phyloP scores from a whole-genome alignment of 768 basidiomycete genomes.

The Collybia mongolica region DNA sequence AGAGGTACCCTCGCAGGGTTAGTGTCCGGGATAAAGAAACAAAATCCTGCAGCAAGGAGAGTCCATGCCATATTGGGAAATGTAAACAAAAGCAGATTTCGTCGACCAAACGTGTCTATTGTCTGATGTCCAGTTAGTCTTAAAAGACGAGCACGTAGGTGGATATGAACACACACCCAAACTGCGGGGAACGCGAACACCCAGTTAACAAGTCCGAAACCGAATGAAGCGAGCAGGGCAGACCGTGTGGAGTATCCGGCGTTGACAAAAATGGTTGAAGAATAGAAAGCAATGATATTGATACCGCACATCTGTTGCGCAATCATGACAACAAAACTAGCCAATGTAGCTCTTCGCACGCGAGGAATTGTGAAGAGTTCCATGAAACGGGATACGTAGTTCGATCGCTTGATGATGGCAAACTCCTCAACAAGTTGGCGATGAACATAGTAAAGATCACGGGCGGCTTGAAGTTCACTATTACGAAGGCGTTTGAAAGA shows the following conservation, averaged over 20 bases:
- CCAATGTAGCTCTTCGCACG: slow-evolving; percentile 46
- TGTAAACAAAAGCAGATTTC: slow-evolving; percentile 69
- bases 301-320: slow-evolving; percentile 86
- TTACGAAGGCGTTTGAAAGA: slow-evolving; percentile 68
- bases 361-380: slow-evolving; percentile 79
- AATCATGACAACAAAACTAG: slow-evolving; percentile 59
- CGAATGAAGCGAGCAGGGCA: slow-evolving; percentile 64
- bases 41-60: slow-evolving; percentile 71
- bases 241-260: slow-evolving; percentile 54
- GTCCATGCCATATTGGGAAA: slow-evolving; percentile 83
- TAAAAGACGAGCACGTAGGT: slow-evolving; percentile 15
- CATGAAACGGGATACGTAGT: slow-evolving; percentile 43
- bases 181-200: slow-evolving; percentile 66
- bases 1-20: slow-evolving; percentile 39
- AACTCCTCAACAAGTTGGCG: slow-evolving; percentile 66
- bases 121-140: slow-evolving; percentile 27
- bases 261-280: slow-evolving; percentile 66
- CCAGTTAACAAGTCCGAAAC: slow-evolving; percentile 68
- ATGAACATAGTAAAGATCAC: slow-evolving; percentile 77
- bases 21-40: slow-evolving; percentile 47
- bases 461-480: slow-evolving; percentile 71
- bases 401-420: slow-evolving; percentile 51
- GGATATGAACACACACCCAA: slow-evolving; percentile 35
- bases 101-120: slow-evolving; percentile 74
- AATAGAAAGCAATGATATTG: slow-evolving; percentile 81